These are phyloP conservation scores for Aspergillus fischeri DNA, from an alignment of 2,329 filamentous ascomycete genomes.

Conservation along the genomic window DNA sequence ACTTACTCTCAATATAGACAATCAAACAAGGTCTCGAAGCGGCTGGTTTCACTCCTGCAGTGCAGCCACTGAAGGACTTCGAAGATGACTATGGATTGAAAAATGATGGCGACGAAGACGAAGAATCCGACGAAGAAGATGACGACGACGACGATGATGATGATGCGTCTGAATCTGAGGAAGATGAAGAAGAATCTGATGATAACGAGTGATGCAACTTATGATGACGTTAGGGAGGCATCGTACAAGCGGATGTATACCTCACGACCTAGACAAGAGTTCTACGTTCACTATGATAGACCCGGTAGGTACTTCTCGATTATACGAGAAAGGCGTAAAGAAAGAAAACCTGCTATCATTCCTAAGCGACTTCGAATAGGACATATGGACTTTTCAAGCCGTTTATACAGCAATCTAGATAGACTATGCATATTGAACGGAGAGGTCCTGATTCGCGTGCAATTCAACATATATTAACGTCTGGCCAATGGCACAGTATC, in stretches of 20 bases:
- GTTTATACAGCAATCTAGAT: background rate
- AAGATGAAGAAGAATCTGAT: slow-evolving; percentile 44
- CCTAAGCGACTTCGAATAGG: background rate
- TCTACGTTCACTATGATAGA: background rate
- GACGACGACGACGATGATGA: slow-evolving; percentile 40
- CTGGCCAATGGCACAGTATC: background rate
- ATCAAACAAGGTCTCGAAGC: slow-evolving; percentile 70
- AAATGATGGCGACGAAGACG: slow-evolving; percentile 57
- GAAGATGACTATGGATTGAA: slow-evolving; percentile 86
- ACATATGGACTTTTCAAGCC: background rate
- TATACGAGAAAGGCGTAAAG: background rate
- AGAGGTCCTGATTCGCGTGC: background rate
- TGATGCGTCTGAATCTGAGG: slow-evolving; percentile 41
- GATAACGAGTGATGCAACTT: slow-evolving; percentile 24
- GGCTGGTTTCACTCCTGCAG: slow-evolving; percentile 73
- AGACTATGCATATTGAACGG: background rate
- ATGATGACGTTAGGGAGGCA: slow-evolving; percentile 5
- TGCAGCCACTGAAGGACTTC: slow-evolving; percentile 72
- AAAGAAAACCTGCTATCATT: background rate
- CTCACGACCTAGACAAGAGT: background rate
- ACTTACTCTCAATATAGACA: slow-evolving; percentile 48
- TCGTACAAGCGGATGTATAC: slow-evolving; percentile 7
- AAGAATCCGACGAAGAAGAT: slow-evolving; percentile 57
- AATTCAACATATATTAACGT: background rate
- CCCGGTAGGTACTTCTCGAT: background rate